Percentiles rank a stretch among this genome's conserved stretches.
Conservation (phyloP, 805 yeast species). For the Metschnikowia bowlesiae region DNA sequence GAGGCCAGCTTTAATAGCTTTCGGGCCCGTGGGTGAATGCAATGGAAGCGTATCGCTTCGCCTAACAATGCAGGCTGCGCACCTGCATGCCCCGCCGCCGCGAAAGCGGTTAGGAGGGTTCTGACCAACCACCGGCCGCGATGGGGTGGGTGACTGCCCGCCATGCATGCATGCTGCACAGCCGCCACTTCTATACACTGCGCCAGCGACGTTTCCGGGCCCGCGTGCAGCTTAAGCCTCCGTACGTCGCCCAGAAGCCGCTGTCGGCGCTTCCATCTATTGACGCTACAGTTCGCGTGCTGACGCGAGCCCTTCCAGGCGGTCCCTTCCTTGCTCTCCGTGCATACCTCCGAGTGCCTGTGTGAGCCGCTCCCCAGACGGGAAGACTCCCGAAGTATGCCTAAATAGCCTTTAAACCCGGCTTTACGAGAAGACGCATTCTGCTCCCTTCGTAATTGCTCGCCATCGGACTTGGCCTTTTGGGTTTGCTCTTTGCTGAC, state of each 20-base stretch:
- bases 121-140: background rate
- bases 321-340: too few species aligned
- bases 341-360: too few species aligned
- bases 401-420: too few species aligned
- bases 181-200: background rate
- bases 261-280: background rate
- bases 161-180: background rate
- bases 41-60: slow-evolving; percentile 3
- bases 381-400: too few species aligned
- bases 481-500: too few species aligned
- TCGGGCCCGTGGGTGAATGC: background rate
- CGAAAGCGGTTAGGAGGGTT: background rate
- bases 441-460: too few species aligned
- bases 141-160: background rate
- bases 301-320: too few species aligned
- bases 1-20: background rate
- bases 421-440: too few species aligned
- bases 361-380: too few species aligned
- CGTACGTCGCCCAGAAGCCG: background rate
- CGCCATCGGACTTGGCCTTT: too few species aligned
- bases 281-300: too few species aligned
- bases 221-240: background rate
- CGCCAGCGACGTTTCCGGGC: background rate
- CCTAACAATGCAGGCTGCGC: slow-evolving; percentile 2
- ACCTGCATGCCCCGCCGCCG: background rate